phyloP scores from a whole-genome alignment of 257 asterid genomes.

The Przewalskia tangutica region DNA sequence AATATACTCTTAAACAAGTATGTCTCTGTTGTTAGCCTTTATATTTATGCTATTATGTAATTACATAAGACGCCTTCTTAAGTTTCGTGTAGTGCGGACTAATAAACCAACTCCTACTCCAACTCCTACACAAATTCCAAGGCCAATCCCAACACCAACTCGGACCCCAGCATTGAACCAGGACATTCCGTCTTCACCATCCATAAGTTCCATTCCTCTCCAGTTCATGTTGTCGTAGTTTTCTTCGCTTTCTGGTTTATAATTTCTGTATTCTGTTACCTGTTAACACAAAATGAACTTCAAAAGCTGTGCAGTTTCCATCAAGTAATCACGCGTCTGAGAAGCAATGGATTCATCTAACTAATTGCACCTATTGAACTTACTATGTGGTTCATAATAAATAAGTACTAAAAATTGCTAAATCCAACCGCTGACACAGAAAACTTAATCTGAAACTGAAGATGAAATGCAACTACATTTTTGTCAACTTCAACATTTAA shows the following conservation, averaged over 20 bases:
- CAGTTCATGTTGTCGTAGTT: conserved; percentile 25
- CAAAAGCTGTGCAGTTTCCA: background rate
- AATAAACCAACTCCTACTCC: conserved; percentile 34
- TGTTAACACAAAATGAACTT: conserved; percentile 9
- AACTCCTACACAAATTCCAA: conserved; percentile 32
- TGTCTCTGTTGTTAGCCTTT: conserved; percentile 1
- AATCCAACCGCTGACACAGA: background rate
- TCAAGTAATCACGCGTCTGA: background rate
- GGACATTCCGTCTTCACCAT: conserved; percentile 31
- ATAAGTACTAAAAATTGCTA: background rate
- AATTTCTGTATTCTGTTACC: conserved; percentile 20
- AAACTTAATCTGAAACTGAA: background rate
- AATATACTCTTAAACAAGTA: background rate
- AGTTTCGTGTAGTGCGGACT: conserved; percentile 29
- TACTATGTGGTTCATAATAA: background rate
- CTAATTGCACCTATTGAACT: background rate
- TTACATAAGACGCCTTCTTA: conserved; percentile 57
- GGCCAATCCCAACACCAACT: conserved; percentile 37
- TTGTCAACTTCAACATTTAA: background rate
- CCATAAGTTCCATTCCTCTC: conserved; percentile 24
- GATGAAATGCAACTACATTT: background rate
- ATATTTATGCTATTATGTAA: background rate
- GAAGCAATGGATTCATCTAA: background rate
- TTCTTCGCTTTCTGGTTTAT: conserved; percentile 34
- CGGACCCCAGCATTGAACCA: conserved; percentile 39